These are phyloP conservation scores for Eutrema heterophyllum DNA, from an alignment of 345 rosid species.

Conservation along the genomic window DNA sequence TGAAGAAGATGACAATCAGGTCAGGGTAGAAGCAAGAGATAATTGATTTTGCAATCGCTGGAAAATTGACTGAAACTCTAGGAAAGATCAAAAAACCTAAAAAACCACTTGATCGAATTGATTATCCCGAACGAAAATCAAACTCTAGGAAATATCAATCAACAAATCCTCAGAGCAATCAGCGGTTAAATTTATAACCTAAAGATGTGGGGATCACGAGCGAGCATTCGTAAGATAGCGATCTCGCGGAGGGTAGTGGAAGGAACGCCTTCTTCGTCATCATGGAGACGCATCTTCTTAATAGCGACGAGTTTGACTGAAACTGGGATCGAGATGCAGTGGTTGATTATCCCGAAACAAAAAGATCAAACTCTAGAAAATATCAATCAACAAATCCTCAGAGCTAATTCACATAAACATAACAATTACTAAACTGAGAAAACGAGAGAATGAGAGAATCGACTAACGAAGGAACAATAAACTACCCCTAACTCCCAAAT, in stretches of 20 bases:
- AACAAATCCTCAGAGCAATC: neutral
- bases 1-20: constrained; percentile 19
- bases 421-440: no score
- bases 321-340: no score
- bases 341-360: no score
- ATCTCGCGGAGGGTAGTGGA: constrained; percentile 98
- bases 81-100: neutral
- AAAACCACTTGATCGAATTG: no score
- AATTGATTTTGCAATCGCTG: neutral
- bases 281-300: constrained; percentile 96
- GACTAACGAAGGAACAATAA: no score
- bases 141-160: neutral
- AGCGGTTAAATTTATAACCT: constrained; percentile 30
- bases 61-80: neutral
- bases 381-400: no score
- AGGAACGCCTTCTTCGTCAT: constrained; percentile 98
- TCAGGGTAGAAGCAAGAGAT: neutral
- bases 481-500: no score
- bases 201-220: constrained; percentile 88
- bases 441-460: no score
- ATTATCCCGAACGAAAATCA: no score
- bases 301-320: constrained; percentile 97
- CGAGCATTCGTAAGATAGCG: constrained; percentile 97
- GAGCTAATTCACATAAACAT: no score
- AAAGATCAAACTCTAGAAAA: no score